Evolutionary conservation across 1,139 yeast species (phyloP).

Genomic region (Saccharomyces hybrid): DNA sequence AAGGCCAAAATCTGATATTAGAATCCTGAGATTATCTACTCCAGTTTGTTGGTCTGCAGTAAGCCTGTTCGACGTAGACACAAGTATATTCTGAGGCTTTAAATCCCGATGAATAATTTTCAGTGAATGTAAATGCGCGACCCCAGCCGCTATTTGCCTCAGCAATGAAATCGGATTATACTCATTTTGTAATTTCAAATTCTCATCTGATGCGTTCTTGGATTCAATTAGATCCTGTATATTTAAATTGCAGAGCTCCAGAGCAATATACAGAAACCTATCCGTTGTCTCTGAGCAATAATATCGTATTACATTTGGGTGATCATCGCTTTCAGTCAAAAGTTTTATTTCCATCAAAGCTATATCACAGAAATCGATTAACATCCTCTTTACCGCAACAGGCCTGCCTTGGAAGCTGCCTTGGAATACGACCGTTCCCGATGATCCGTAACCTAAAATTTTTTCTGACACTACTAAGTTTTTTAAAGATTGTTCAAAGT

Average conservation of each 20-base stretch:
- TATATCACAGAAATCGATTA: slow-evolving; percentile 84
- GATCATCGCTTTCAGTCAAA: slow-evolving; percentile 91
- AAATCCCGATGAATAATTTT: slow-evolving; percentile 93
- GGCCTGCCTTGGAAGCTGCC: slow-evolving; percentile 89
- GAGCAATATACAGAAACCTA: slow-evolving; percentile 81
- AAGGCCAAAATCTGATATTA: slow-evolving; percentile 91
- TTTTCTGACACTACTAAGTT: slow-evolving; percentile 61
- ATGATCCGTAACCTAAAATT: slow-evolving; percentile 88
- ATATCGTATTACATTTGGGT: slow-evolving; percentile 88
- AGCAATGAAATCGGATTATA: slow-evolving; percentile 51
- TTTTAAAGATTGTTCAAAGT: slow-evolving; percentile 31
- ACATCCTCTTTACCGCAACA: slow-evolving; percentile 92
- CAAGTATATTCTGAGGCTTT: slow-evolving; percentile 90
- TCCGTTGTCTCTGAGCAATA: slow-evolving; percentile 87
- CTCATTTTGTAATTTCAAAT: slow-evolving; percentile 32
- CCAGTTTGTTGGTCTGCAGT: slow-evolving; percentile 7
- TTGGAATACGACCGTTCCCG: slow-evolving; percentile 88
- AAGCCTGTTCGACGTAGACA: slow-evolving; percentile 56
- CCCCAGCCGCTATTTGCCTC: slow-evolving; percentile 74
- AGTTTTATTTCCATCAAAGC: slow-evolving; percentile 91
- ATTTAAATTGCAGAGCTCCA: slow-evolving; percentile 85
- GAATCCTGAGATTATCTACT: slow-evolving; percentile 46
- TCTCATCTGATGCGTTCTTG: slow-evolving; percentile 33
- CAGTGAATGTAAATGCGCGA: slow-evolving; percentile 77
- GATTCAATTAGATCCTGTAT: slow-evolving; percentile 75